These are phyloP conservation scores for Calonectria honghensis DNA, from an alignment of 2,329 filamentous ascomycete genomes.

Conservation along the genomic window DNA sequence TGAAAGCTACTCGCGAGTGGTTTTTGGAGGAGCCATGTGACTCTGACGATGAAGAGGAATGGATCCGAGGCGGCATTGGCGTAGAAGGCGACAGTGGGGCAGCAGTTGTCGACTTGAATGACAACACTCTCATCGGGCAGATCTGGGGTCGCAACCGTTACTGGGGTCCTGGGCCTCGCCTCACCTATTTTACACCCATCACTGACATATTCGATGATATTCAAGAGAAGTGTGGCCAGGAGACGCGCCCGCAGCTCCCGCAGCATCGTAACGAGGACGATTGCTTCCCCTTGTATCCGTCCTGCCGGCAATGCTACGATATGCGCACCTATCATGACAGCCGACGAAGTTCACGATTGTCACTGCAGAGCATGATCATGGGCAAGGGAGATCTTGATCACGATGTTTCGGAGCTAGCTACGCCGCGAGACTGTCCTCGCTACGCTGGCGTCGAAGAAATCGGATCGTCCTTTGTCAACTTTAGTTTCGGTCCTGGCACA, in stretches of 20 bases:
- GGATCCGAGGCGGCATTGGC: slow-evolving; percentile 68
- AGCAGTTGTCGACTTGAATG: slow-evolving; percentile 64
- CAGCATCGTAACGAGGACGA: slow-evolving; percentile 64
- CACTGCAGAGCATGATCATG: slow-evolving; percentile 66
- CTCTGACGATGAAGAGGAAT: slow-evolving; percentile 63
- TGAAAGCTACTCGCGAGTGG: slow-evolving; percentile 67
- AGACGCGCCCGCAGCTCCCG: slow-evolving; percentile 63
- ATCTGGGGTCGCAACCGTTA: slow-evolving; percentile 68
- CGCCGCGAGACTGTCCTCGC: slow-evolving; percentile 62
- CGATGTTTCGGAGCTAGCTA: slow-evolving; percentile 66
- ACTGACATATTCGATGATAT: slow-evolving; percentile 67
- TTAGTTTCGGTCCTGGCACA: slow-evolving; percentile 52
- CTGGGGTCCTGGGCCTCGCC: slow-evolving; percentile 63
- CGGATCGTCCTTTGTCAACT: slow-evolving; percentile 58
- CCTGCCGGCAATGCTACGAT: slow-evolving; percentile 65
- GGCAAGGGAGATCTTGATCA: slow-evolving; percentile 60
- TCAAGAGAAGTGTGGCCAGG: slow-evolving; percentile 65
- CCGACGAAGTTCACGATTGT: slow-evolving; percentile 64
- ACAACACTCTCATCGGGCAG: slow-evolving; percentile 63
- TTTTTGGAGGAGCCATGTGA: slow-evolving; percentile 64
- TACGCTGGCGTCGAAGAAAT: slow-evolving; percentile 60
- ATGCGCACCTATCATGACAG: slow-evolving; percentile 63
- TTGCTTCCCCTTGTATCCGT: slow-evolving; percentile 62
- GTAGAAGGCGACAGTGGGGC: slow-evolving; percentile 67
- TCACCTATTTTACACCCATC: slow-evolving; percentile 67